These are phyloP conservation scores for Coniferiporia weirii DNA, from an alignment of 1,284 basidiomycete genomes.

Conservation along the genomic window DNA sequence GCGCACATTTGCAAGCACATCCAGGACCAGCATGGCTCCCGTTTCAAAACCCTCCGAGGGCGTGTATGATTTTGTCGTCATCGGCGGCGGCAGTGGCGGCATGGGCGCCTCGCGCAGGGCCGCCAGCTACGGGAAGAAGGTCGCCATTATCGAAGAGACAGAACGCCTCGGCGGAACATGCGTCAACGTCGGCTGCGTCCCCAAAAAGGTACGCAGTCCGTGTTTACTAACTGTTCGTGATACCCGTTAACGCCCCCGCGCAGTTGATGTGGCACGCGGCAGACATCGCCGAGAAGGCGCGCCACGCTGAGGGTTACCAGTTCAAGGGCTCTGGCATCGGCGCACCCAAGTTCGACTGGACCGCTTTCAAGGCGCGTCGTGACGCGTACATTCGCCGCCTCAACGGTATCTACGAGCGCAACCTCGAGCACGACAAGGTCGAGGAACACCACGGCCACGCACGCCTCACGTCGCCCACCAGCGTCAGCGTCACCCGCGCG, in stretches of 20 bases:
- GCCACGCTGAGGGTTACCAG: constrained; percentile 74
- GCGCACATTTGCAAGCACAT: constrained; percentile 9
- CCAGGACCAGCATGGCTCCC: constrained; percentile 55
- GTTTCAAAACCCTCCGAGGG: constrained; percentile 57
- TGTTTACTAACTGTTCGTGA: constrained; percentile 1
- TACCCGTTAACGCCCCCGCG: constrained; percentile 5
- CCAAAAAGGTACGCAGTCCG: constrained; percentile 62
- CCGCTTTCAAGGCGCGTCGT: constrained; percentile 85
- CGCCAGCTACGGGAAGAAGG: constrained; percentile 90
- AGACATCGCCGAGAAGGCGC: constrained; percentile 82
- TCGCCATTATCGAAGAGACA: constrained; percentile 82
- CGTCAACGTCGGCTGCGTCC: constrained; percentile 91
- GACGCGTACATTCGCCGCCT: constrained; percentile 92
- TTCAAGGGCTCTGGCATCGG: constrained; percentile 48
- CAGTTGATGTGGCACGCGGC: constrained; percentile 99
- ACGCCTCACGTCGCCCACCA: constrained; percentile 59
- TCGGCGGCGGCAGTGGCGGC: constrained; percentile 84
- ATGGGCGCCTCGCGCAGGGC: constrained; percentile 58
- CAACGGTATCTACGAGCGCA: constrained; percentile 90
- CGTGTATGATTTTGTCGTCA: constrained; percentile 75
- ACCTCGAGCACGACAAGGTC: constrained; percentile 85
- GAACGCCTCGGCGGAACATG: constrained; percentile 89
- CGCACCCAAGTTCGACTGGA: constrained; percentile 80
- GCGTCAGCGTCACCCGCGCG: constrained; percentile 61
- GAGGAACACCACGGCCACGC: constrained; percentile 85